Conservation (phyloP, 176 grass and related monocot genomes). For the Lolium perenne region DNA sequence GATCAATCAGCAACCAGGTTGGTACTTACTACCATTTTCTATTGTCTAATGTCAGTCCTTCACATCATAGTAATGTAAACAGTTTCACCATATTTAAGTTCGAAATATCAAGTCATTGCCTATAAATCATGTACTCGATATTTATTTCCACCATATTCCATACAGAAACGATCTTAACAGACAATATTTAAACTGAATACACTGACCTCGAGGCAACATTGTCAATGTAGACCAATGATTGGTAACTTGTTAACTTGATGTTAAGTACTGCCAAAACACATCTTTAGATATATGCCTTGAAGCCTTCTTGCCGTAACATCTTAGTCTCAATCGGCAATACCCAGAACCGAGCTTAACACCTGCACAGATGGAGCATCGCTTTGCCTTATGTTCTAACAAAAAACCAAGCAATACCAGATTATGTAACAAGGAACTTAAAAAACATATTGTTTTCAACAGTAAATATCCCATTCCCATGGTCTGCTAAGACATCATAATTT, state of each 20-base stretch:
- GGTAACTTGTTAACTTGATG: constrained; percentile 17
- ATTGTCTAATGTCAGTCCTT: constrained; percentile 3
- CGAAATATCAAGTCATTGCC: constrained; percentile 17
- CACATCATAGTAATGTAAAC: neutral
- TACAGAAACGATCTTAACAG: constrained; percentile 8
- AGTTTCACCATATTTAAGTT: constrained; percentile 1
- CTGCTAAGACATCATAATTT: neutral
- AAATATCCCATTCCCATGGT: neutral
- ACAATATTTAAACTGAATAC: neutral
- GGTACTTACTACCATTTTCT: constrained; percentile 23
- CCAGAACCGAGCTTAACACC: constrained; percentile 24
- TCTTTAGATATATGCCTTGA: constrained; percentile 15
- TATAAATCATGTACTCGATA: neutral
- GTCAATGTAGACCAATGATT: constrained; percentile 27
- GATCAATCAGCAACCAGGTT: constrained; percentile 31
- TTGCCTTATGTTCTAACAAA: neutral
- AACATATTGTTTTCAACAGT: neutral
- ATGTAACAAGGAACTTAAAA: constrained; percentile 7
- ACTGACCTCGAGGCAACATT: constrained; percentile 35
- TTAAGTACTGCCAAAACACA: neutral
- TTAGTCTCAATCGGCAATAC: constrained; percentile 31
- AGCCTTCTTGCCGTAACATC: constrained; percentile 13
- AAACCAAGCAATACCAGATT: constrained; percentile 15
- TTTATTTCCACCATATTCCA: constrained; percentile 23
- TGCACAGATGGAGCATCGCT: constrained; percentile 26